phyloP scores from a whole-genome alignment of 495 filamentous ascomycete species.

The Thermochaetoides thermophila region DNA sequence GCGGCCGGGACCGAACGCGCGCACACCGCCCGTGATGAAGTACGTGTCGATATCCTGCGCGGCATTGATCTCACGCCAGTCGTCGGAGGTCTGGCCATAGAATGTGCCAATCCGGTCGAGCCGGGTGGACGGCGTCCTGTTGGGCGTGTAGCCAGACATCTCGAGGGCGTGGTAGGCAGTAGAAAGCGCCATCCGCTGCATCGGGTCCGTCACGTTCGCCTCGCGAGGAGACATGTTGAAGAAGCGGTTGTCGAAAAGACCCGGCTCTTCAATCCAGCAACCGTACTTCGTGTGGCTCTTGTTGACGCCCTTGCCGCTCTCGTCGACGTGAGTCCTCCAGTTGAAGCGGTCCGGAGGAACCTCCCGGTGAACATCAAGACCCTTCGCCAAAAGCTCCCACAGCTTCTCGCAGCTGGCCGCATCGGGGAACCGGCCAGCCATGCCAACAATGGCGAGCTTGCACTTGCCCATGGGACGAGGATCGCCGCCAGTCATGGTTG shows the following conservation, averaged over 20 bases:
- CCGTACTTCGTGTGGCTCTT: conserved; percentile 74
- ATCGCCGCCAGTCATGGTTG: no score
- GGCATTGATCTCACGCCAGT: conserved; percentile 84
- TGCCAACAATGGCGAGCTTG: conserved; percentile 58
- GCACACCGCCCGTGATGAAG: conserved; percentile 78
- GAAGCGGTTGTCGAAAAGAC: conserved; percentile 73
- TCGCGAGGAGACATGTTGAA: conserved; percentile 96
- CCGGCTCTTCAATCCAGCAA: conserved; percentile 78
- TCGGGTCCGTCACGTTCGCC: conserved; percentile 76
- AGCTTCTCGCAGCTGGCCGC: conserved; percentile 48
- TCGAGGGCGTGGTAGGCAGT: conserved; percentile 87
- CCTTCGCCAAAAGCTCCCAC: conserved; percentile 58
- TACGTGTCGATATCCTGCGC: conserved; percentile 87
- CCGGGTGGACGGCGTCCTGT: conserved; percentile 71
- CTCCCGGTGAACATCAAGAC: conserved; percentile 42
- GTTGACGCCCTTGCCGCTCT: conserved; percentile 60
- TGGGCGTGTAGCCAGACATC: conserved; percentile 78
- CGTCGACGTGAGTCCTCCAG: conserved; percentile 62
- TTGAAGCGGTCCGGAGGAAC: conserved; percentile 66
- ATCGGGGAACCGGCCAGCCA: conserved; percentile 63
- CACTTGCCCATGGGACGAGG: conserved; percentile 25
- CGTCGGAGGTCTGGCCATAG: conserved; percentile 84
- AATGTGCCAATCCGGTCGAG: conserved; percentile 79
- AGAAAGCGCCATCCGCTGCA: conserved; percentile 68
- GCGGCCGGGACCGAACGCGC: conserved; percentile 74